Conservation (phyloP, 306 rosid species). For the Pterocarpus macrocarpus region DNA sequence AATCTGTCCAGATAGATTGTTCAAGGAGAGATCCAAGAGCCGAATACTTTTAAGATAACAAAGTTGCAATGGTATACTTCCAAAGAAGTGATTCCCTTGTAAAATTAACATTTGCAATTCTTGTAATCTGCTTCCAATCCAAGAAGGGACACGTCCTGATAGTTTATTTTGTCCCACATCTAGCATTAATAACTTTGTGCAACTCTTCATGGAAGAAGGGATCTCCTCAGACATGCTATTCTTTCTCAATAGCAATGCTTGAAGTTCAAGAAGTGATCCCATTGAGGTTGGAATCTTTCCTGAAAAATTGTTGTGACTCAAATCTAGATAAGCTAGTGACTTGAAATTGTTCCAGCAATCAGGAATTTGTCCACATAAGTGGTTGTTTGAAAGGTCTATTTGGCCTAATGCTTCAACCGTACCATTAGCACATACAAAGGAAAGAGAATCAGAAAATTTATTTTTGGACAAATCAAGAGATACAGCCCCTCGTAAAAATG, state of each 20-base stretch:
- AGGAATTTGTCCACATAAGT: conserved; percentile 13
- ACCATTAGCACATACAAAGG: conserved; percentile 21
- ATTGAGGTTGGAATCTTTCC: conserved; percentile 33
- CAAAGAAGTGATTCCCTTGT: conserved; percentile 4
- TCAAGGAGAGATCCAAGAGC: conserved; percentile 39
- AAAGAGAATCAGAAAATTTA: conserved; percentile 14
- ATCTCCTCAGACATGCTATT: conserved; percentile 7
- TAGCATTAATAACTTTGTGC: conserved; percentile 25
- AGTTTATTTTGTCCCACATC: conserved; percentile 38
- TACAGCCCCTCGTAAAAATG: not conserved
- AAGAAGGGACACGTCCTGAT: conserved; percentile 34
- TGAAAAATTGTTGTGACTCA: conserved; percentile 39
- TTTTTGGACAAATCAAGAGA: conserved; percentile 27
- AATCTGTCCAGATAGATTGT: conserved; percentile 21
- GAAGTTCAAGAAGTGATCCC: conserved; percentile 10
- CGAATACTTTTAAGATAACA: conserved; percentile 28
- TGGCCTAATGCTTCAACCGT: not conserved
- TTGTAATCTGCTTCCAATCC: conserved; percentile 33
- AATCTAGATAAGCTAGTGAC: conserved; percentile 34
- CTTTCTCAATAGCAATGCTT: conserved; percentile 28
- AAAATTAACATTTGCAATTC: conserved; percentile 34
- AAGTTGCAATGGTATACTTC: conserved; percentile 23
- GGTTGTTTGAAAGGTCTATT: conserved; percentile 30
- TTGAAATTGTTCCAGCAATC: conserved; percentile 39
- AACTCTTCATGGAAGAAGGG: conserved; percentile 20